Base-by-base conservation (phyloP, 2,329 filamentous ascomycete genomes). In the Cercospora sp. region DNA sequence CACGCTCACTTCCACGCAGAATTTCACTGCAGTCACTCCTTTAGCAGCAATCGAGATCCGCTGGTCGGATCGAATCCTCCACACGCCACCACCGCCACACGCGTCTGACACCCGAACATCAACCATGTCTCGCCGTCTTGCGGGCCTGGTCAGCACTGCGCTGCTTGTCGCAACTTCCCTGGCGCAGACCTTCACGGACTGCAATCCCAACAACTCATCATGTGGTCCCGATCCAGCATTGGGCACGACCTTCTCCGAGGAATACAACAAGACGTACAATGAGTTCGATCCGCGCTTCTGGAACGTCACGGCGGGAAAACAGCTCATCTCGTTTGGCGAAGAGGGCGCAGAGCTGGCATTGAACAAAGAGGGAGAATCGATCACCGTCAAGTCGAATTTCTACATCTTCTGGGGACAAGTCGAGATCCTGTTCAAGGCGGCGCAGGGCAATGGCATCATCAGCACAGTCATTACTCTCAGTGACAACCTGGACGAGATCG, bases 401-500 rank as follows among this genome's bases (percentile, higher is more conserved):
- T 95, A 93, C 82, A 91, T 97, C 80, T 93, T 96, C 83, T 94
- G 90, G 73, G 93, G 93, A 66, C 88, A 89, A 68, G 89, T 92
- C 59, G 92, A 95, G 80, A 85, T 94, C 67, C 85, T 87, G 73
- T 87, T 96, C 83, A 92, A 92, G 82, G 91, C 91, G 3, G 89
- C 93, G 0, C 81, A 84, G 1, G 93, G 93, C 18, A 82, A 82
- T 7, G 93, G 93, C 62, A 89, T 97, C 70, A 87, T 97, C 74
- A 93, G 89, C 75, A 87, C 91, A 70, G 89, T 96, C 76, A 94
- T 97, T 77, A 85, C 94, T 79, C 85, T 95, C 72, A 94, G 91
- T 61, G 90, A 95, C 73, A 90, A 93, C 74, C 85, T 95, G 13
- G 93, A 97, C 78, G 92, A 97, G 80, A 89, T 97, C 49, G 93